A percentile compares a stretch with the other conserved stretches of the same genome.
phyloP scores from a whole-genome alignment of 1,139 yeast species.

The Hansenula sp. region DNA sequence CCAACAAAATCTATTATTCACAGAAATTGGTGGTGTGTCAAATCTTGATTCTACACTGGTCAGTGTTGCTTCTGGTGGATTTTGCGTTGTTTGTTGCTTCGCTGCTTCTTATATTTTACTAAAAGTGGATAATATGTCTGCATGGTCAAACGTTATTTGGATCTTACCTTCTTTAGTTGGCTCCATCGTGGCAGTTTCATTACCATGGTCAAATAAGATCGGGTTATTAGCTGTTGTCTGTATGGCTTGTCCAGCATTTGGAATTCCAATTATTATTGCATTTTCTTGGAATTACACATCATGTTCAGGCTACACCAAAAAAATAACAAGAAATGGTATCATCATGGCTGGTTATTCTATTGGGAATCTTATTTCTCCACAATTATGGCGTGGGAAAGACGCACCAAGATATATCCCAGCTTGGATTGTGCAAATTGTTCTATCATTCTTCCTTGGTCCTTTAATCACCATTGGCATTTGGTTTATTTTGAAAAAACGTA shows the following conservation, averaged over 20 bases:
- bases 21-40: conserved; percentile 31
- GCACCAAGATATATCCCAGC: conserved; percentile 39
- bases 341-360: conserved; percentile 33
- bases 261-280: conserved; percentile 35
- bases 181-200: conserved; percentile 35
- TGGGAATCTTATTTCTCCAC: conserved; percentile 39
- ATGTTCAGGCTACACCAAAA: conserved; percentile 33
- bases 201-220: conserved; percentile 33
- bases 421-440: conserved; percentile 45
- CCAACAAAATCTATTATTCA: conserved; percentile 37
- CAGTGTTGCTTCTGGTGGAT: conserved; percentile 44
- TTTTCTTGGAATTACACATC: conserved; percentile 30
- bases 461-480: conserved; percentile 30
- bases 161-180: conserved; percentile 37
- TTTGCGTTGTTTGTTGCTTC: conserved; percentile 27
- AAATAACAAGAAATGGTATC: conserved; percentile 33
- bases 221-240: conserved; percentile 37
- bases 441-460: conserved; percentile 38
- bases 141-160: conserved; percentile 33
- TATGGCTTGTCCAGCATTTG: conserved; percentile 31
- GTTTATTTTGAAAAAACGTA: conserved; percentile 33
- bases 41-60: conserved; percentile 42
- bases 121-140: conserved; percentile 18
- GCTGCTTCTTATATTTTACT: background rate
- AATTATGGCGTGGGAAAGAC: conserved; percentile 33